phyloP scores from a whole-genome alignment of 768 basidiomycete genomes.

The Suillus discolor region DNA sequence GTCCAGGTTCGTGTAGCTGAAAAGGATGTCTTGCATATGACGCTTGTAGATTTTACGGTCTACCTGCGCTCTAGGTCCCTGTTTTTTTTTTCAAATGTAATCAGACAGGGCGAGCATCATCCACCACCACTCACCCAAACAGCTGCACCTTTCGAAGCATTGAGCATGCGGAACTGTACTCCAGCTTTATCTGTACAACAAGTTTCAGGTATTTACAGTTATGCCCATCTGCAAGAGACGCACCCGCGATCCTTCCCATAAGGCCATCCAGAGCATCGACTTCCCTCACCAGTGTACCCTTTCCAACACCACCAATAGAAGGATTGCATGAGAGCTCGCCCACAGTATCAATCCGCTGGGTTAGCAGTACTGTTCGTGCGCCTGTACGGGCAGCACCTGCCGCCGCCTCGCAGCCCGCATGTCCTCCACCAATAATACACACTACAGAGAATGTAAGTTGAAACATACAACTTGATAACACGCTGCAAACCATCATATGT shows the following conservation, averaged over 20 bases:
- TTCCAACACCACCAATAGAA: slow-evolving; percentile 89
- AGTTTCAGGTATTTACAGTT: not conserved
- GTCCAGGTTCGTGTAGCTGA: slow-evolving; percentile 68
- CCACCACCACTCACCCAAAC: slow-evolving; percentile 70
- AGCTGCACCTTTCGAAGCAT: slow-evolving; percentile 83
- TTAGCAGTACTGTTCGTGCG: slow-evolving; percentile 78
- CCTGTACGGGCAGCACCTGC: slow-evolving; percentile 84
- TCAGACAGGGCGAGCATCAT: too few relatives aligned
- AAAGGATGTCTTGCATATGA: slow-evolving; percentile 74
- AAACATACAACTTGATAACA: slow-evolving; percentile 3
- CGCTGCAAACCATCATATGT: slow-evolving; percentile 29
- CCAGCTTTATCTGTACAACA: slow-evolving; percentile 74
- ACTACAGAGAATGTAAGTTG: slow-evolving; percentile 56
- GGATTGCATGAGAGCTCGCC: slow-evolving; percentile 92
- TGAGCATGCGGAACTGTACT: slow-evolving; percentile 86
- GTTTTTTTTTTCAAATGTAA: not conserved
- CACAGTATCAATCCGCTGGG: slow-evolving; percentile 79
- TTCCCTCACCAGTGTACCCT: slow-evolving; percentile 89
- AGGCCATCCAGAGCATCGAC: slow-evolving; percentile 90
- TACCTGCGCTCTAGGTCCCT: slow-evolving; percentile 91
- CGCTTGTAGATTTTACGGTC: slow-evolving; percentile 82
- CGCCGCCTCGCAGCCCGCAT: slow-evolving; percentile 93
- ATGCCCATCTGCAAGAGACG: slow-evolving; percentile 19
- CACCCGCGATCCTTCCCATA: slow-evolving; percentile 82
- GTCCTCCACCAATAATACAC: slow-evolving; percentile 89